These are phyloP conservation scores for Curvularia verruculosa DNA, from an alignment of 2,329 filamentous ascomycete species.

Conservation along the genomic window DNA sequence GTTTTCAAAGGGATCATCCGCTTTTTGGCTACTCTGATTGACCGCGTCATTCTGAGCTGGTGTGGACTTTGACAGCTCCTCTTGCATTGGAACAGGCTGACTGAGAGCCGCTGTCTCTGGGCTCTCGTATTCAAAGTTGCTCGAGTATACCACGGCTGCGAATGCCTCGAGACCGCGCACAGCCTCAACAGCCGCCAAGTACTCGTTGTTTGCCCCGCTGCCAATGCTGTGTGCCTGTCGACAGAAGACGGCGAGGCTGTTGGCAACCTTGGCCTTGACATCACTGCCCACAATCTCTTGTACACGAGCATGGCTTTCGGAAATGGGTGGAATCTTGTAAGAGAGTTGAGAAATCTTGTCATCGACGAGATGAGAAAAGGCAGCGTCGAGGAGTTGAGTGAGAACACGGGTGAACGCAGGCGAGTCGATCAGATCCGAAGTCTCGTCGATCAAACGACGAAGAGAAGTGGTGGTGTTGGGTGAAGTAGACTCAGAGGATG, in stretches of 20 bases:
- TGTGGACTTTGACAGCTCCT: slow-evolving; percentile 21
- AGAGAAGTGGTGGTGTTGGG: slow-evolving; percentile 62
- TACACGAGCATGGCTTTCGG: slow-evolving; percentile 52
- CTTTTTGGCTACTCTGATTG: slow-evolving; percentile 21
- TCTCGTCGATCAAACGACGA: slow-evolving; percentile 89
- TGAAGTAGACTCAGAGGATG: slow-evolving; percentile 46
- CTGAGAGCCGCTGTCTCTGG: slow-evolving; percentile 37
- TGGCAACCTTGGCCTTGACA: slow-evolving; percentile 76
- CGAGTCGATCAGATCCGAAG: slow-evolving; percentile 92
- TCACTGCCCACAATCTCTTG: slow-evolving; percentile 60
- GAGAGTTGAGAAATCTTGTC: slow-evolving; percentile 78
- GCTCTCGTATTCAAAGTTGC: slow-evolving; percentile 69
- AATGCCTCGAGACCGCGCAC: slow-evolving; percentile 81
- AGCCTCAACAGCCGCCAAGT: slow-evolving; percentile 71
- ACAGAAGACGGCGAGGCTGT: slow-evolving; percentile 86
- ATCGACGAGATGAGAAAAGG: slow-evolving; percentile 84
- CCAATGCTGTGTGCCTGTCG: slow-evolving; percentile 91
- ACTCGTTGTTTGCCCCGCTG: slow-evolving; percentile 60
- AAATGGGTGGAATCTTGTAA: slow-evolving; percentile 68
- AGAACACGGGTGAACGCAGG: slow-evolving; percentile 88
- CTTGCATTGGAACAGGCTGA: slow-evolving; percentile 57
- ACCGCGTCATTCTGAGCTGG: slow-evolving; percentile 58
- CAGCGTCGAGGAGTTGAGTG: slow-evolving; percentile 82
- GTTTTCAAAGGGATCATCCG: slow-evolving; percentile 66
- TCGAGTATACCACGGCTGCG: slow-evolving; percentile 84